Base-by-base conservation (phyloP, 495 filamentous ascomycete species). In the Penicillium salamii region DNA sequence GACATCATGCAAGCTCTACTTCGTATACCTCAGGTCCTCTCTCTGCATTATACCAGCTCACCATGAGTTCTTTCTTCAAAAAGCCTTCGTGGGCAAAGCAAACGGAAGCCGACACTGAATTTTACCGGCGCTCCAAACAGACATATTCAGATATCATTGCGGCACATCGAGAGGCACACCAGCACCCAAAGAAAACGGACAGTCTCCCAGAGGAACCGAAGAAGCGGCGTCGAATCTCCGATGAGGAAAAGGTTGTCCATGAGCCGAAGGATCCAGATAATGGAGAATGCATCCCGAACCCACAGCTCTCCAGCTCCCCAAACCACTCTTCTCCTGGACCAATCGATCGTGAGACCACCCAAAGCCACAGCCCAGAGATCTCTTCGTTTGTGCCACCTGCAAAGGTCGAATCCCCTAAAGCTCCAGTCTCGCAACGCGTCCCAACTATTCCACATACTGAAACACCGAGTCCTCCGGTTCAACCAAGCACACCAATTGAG, bases 101-200 rank as follows among this genome's bases (percentile, higher is more conserved):
- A 13, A 55, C 62, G 19, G 67, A 67, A 8, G 71, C 79, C 21
- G 67, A 69, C 9, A 53, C 79, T 6, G 78, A 84, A 15, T 79
- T 91, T 35, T 91, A 90, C 58, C 80, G 81, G 28, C 81, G 83
- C 21, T 82, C 83, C 12, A 77, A 78, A 42, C 81, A 87, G 48
- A 78, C 80, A 1, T 88, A 85, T 52, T 68, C 71, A 11, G 75
- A 82, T 34, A 77, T 81, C 29, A 48, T 86, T 18, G 78, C 80
- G 28, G 83, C 87, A 17, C 67, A 78, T 35, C 59, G 52, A 50
- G 61, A 62, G 58, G 54, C 65, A 31, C 50, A 67, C 52, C 38
- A 63, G 49, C 57, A 61, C 48, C 38, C 35, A 3, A 7, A 21
- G 21, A 33, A 38, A 5, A 7, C 46, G 5, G 33, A 58, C 19